A percentile compares a stretch with the other conserved stretches of the same genome.
Evolutionary conservation across 148 eudicot species (phyloP).

Genomic region (Oxyria digyna): DNA sequence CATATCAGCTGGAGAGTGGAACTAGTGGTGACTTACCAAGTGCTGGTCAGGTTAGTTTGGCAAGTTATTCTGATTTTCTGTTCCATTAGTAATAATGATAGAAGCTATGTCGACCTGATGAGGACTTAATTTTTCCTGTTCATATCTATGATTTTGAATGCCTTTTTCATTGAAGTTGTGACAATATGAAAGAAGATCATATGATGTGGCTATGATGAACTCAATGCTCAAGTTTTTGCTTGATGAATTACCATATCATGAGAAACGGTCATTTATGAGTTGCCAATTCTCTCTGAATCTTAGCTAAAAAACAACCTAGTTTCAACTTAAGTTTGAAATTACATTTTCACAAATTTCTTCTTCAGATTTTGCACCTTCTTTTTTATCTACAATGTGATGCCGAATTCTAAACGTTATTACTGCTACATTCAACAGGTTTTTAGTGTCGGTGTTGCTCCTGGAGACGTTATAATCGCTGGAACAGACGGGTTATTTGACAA

Average conservation of each 20-base stretch:
- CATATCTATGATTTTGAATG: not conserved
- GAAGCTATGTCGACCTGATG: not conserved
- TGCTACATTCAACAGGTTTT: conserved; percentile 24
- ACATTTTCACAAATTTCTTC: not conserved
- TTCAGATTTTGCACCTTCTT: not conserved
- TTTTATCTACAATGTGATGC: not conserved
- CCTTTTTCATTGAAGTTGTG: not conserved
- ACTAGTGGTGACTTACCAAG: conserved; percentile 67
- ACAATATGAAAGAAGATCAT: not conserved
- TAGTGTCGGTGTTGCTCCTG: conserved; percentile 54
- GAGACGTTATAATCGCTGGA: conserved; percentile 61
- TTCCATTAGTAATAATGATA: not conserved
- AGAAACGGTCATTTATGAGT: not conserved
- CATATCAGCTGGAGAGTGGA: conserved; percentile 74
- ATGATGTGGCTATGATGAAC: not conserved
- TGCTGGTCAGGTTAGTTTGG: conserved; percentile 59
- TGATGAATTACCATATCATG: not conserved
- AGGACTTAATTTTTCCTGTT: not conserved
- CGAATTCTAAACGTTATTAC: not conserved
- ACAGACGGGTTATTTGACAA: conserved; percentile 72
- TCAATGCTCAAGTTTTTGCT: not conserved
- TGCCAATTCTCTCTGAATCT: not conserved
- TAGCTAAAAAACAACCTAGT: not conserved
- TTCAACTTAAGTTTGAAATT: not conserved
- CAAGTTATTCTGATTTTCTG: not conserved